phyloP scores from a whole-genome alignment of 768 basidiomycete genomes.

The Suillus tomentosus region DNA sequence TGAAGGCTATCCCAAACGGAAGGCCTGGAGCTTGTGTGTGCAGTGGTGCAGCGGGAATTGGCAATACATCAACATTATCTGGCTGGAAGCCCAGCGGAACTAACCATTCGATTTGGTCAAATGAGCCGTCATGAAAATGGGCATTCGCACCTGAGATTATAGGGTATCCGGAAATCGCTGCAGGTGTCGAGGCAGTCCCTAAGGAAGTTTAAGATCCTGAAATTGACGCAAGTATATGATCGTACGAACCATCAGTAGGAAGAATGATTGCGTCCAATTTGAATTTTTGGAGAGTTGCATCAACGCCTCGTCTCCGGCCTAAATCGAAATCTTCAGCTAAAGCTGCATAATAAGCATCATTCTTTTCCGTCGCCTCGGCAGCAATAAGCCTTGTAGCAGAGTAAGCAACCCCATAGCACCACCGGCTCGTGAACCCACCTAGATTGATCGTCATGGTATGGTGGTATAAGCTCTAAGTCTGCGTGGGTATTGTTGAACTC shows the following conservation, averaged over 20 bases:
- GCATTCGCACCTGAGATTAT: conserved; percentile 58
- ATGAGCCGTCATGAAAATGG: background rate
- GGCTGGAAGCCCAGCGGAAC: conserved; percentile 67
- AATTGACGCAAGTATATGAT: background rate
- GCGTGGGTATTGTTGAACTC: conserved; percentile 57
- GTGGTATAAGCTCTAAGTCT: conserved; percentile 44
- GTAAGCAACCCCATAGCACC: background rate
- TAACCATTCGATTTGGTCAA: conserved; percentile 12
- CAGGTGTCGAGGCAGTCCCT: conserved; percentile 33
- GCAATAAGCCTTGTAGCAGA: conserved; percentile 20
- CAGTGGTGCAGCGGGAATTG: conserved; percentile 44
- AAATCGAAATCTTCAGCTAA: conserved; percentile 50
- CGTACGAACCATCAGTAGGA: conserved; percentile 40
- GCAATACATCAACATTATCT: conserved; percentile 42
- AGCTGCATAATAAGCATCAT: conserved; percentile 45
- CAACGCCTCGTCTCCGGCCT: conserved; percentile 55
- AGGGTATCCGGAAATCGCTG: conserved; percentile 66
- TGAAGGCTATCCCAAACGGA: conserved; percentile 63
- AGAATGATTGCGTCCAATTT: conserved; percentile 55
- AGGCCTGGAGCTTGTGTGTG: conserved; percentile 42
- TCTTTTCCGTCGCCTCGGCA: conserved; percentile 32
- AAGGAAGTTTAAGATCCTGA: background rate
- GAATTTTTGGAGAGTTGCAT: conserved; percentile 47
- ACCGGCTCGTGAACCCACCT: conserved; percentile 23
- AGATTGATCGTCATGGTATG: conserved; percentile 38